Conservation (phyloP, 306 rosid species). For the Quercus alba region DNA sequence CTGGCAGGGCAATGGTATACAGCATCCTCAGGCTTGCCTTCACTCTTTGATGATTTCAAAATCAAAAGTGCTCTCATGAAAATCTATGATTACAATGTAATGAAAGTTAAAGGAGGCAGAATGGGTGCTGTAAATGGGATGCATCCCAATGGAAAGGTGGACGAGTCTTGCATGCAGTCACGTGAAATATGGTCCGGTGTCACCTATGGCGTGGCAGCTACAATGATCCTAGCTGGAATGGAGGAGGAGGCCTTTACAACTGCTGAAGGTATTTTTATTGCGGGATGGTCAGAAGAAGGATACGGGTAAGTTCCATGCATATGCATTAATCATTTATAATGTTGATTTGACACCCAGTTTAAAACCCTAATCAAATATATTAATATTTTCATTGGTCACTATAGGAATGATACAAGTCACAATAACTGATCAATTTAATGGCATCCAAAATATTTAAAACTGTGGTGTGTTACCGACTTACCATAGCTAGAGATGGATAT, state of each 20-base stretch:
- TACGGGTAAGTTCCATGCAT: slow-evolving; percentile 65
- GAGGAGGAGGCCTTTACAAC: slow-evolving; percentile 84
- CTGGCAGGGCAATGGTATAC: slow-evolving; percentile 99
- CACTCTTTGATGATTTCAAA: slow-evolving; percentile 77
- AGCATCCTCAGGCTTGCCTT: slow-evolving; percentile 82
- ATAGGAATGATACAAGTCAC: background rate
- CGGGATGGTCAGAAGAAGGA: slow-evolving; percentile 98
- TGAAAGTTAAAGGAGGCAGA: slow-evolving; percentile 88
- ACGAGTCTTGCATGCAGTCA: slow-evolving; percentile 99
- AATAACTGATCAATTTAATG: background rate
- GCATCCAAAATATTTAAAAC: too few relatives aligned
- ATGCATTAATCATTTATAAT: background rate
- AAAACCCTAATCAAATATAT: background rate
- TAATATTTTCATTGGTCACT: background rate
- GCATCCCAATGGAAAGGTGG: slow-evolving; percentile 93
- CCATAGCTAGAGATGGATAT: background rate
- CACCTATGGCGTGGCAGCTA: slow-evolving; percentile 90
- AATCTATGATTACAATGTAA: slow-evolving; percentile 85
- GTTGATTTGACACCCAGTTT: background rate
- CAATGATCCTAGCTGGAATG: slow-evolving; percentile 95
- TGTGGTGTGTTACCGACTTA: background rate
- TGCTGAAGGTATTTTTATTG: slow-evolving; percentile 86
- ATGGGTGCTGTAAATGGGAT: slow-evolving; percentile 99
- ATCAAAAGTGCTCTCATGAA: slow-evolving; percentile 73
- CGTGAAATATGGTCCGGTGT: slow-evolving; percentile 98